Evolutionary conservation across 2,329 filamentous ascomycete genomes (phyloP), one percentile per base, ranked within the genome.

Genomic region (Diplodia seriata): DNA sequence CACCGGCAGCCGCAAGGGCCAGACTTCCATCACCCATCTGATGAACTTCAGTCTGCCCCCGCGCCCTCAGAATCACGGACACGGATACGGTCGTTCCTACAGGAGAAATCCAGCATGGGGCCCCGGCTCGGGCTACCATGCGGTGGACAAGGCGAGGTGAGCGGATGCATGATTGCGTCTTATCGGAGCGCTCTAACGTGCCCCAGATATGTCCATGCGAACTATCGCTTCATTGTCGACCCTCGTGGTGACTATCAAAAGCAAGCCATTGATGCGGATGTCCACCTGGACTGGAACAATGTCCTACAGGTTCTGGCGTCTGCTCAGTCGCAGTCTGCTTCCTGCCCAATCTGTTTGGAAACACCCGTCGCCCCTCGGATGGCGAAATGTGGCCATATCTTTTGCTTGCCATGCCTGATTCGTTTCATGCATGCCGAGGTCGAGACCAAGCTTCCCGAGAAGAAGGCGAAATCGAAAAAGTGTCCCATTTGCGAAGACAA

Each of bases 311-410:
- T 99, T 65, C 85, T 99, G 72, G 95, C 92, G 9, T 98, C 94
- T 1, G 87, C 91, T 68, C 89, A 95, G 78, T 97, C 94, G 0
- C 95, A 99, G 79, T 85, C 89, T 53, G 87, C 94, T 2, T 93
- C 91, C 26, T 99, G 95, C 77, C 95, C 95, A 0, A 99, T 99
- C 66, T 99, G 95, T 76, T 86, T 99, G 33, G 97, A 91, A 1
- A 92, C 91, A 67, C 95, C 95, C 1, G 92, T 97, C 20, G 95
- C 95, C 8, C 94, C 95, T 38, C 89, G 95, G 67, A 99, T 99
- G 94, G 94, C 95, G 51, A 94, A 90, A 76, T 99, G 95, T 75
- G 95, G 95, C 1, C 95, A 99, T 77, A 97, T 99, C 14, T 98
- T 97, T 78, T 99, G 95, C 76, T 83, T 98, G 40, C 90, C 95